Percentiles rank a stretch among this genome's conserved stretches.
Conservation (phyloP, 768 basidiomycete genomes). For the Neoboletus magnificus region DNA sequence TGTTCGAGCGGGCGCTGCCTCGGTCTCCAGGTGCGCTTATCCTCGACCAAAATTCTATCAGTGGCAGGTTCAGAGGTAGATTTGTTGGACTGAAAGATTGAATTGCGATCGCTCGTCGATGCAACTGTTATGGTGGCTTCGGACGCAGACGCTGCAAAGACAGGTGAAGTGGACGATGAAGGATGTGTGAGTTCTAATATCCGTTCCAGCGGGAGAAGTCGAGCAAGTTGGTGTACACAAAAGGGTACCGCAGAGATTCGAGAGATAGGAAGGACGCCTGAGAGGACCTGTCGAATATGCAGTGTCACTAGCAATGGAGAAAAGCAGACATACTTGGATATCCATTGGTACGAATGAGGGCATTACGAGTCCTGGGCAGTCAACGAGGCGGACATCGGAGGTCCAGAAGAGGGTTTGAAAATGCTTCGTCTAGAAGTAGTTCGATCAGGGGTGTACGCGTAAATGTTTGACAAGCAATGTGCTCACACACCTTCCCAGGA, state of each 20-base stretch:
- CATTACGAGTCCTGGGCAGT: conserved; percentile 94
- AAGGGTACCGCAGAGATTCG: conserved; percentile 80
- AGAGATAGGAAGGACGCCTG: conserved; percentile 74
- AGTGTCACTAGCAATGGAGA: background rate
- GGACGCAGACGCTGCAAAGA: background rate
- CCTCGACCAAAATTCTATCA: conserved; percentile 32
- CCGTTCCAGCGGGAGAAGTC: conserved; percentile 72
- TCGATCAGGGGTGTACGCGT: background rate
- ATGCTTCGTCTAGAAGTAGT: conserved; percentile 71
- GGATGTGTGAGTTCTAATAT: conserved; percentile 62
- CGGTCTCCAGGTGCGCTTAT: conserved; percentile 79
- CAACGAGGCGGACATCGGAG: conserved; percentile 79
- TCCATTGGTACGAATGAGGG: conserved; percentile 82
- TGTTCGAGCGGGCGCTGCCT: conserved; percentile 32
- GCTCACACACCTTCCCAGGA: conserved; percentile 67
- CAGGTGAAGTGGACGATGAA: conserved; percentile 18
- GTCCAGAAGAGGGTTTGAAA: conserved; percentile 94
- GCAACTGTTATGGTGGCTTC: background rate
- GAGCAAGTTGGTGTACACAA: conserved; percentile 69
- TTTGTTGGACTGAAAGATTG: background rate
- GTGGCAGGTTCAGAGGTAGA: background rate
- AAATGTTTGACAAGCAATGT: background rate
- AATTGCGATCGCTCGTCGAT: background rate
- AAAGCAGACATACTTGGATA: conserved; percentile 53
- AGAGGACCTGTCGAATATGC: conserved; percentile 49